Base-by-base conservation (phyloP, 805 yeast species). In the Martiniozyma abietophila region DNA sequence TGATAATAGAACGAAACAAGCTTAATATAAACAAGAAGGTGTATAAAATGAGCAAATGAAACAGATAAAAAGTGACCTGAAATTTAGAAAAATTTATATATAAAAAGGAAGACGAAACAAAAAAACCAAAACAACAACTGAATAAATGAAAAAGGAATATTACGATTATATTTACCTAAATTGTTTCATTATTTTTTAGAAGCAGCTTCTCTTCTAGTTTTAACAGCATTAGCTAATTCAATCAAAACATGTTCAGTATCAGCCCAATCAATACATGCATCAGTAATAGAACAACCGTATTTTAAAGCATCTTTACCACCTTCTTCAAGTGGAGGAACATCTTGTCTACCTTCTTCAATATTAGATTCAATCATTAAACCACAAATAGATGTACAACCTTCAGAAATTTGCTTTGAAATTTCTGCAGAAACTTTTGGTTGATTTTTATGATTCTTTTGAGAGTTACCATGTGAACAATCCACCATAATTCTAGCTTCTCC, bases 311-410 rank as follows among this genome's bases (percentile, higher is more conserved):
- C 68, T 53, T 80, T 79, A 35, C 95, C 95, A 34, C 77, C 80
- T 38, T 73, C 64, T 28, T 40, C 43, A 25, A 37, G 30, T 27
- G 83, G 72, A 38, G 89, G 88, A 40, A 86, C 86, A 51, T 81
- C 77, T 67, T 92, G 98, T 64, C 94, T 80, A 34, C 98, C 98
- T 56, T 81, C 96, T 41, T 69, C 71, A 47, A 92, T 73, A 56
- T 89, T 83, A 39, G 94, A 79, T 68, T 92, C 98, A 53, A 92
- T 86, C 98, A 92, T 92, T 38, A 92, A 75, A 47, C 98, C 98
- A 58, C 94, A 80, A 42, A 92, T 79, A 36, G 71, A 58, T 25
- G 64, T 65, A 50, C 79, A 81, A 46, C 98, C 98, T 4, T 61
- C 67, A 11, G 73, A 59, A 32, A 92, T 59, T 61, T 92, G 98